Base-by-base conservation (phyloP, 129 eudicot genomes). In the Centaurea solstitialis region DNA sequence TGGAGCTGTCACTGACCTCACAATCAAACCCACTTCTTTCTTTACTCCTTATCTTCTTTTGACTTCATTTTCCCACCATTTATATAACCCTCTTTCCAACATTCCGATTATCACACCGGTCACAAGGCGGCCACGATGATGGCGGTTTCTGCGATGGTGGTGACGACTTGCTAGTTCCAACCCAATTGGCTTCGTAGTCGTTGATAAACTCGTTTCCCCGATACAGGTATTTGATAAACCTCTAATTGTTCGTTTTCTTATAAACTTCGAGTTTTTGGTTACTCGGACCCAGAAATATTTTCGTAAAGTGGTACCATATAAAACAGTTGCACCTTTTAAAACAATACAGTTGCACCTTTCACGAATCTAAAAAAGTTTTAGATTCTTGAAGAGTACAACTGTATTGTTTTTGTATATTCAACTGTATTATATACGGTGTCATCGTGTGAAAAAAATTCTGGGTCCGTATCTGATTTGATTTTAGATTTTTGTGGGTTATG, bases 1-100 rank as follows among this genome's bases (percentile, higher is more conserved):
- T 76, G 83, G 83, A 84, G 85, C 81, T 81, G 79, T 86, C 87
- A 86, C 79, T 76, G 74, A 81, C 23, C 76, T 79, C 88, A 82
- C 69, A 82, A 74, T 40, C 30, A 73, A 73, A 3, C 37, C 81
- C 10, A 17, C 22, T 38, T 6, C 21, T 9, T 75, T 79, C 30
- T 24, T 50, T 76, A 9, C 37, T 43, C 59, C 78, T 28, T 41
- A 68, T 17, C 61, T 26, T 26, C 38, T 41, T 76, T 65, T 68
- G 70, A 38, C 80, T 67, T 72, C 65, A 45, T 70, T 33, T 78
- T 70, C 37, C 82, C 35, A 80, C 69, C 76, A 68, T 24, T 35
- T 79, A 22, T 30, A 66, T 40, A 74, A 66, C 70, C 70, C 45
- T 21, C 71, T 59, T 77, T 37, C 57, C 53, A 76, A 65, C 72